Evolutionary conservation across 163 green algal genomes (phyloP).

Genomic region (Scenedesmus sp.): DNA sequence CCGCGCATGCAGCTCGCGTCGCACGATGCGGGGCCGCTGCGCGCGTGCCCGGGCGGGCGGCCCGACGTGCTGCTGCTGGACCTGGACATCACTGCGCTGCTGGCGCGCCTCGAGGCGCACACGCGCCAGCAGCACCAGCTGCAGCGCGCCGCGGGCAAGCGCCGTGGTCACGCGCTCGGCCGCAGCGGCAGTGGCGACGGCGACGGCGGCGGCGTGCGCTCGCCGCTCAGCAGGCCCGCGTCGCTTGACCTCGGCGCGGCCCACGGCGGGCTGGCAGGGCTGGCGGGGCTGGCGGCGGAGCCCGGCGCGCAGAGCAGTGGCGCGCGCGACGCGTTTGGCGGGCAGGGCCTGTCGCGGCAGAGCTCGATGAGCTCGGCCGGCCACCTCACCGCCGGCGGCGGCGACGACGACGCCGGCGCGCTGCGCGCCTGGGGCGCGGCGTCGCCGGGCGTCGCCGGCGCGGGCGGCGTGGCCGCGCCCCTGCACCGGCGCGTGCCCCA

Average conservation of each 20-base stretch:
- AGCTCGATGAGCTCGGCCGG: too few relatives aligned
- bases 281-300: too few relatives aligned
- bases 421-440: too few relatives aligned
- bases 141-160: too few relatives aligned
- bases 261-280: background rate
- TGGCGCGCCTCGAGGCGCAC: slow-evolving; percentile 1
- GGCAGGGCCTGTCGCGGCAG: too few relatives aligned
- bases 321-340: too few relatives aligned
- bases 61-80: slow-evolving; percentile 36
- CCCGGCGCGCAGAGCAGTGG: too few relatives aligned
- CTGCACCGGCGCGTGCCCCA: slow-evolving; percentile 1
- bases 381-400: too few relatives aligned
- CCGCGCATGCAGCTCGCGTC: slow-evolving; percentile 14
- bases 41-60: background rate
- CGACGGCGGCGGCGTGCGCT: background rate
- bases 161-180: too few relatives aligned
- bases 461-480: background rate
- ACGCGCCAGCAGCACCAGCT: slow-evolving; percentile 27
- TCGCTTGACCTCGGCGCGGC: background rate
- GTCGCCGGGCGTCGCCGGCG: too few relatives aligned
- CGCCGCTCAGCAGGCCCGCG: background rate
- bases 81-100: slow-evolving; percentile 1
- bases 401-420: too few relatives aligned
- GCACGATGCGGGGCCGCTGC: background rate
- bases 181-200: background rate